These are phyloP conservation scores for Psilocybe cyanescens DNA, from an alignment of 768 basidiomycete genomes.

Conservation along the genomic window DNA sequence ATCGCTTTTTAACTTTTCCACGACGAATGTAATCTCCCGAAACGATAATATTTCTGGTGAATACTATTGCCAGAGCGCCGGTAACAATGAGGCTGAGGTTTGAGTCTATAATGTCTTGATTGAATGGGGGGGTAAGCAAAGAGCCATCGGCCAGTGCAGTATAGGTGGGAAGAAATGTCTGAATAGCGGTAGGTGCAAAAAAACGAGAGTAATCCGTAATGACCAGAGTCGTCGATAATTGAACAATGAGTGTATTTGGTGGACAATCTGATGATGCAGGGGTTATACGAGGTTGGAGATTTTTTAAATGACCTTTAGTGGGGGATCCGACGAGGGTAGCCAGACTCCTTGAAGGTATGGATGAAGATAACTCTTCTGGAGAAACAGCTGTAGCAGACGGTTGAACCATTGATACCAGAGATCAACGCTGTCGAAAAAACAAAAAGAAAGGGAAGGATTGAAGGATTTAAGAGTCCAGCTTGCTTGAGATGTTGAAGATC, in stretches of 20 bases:
- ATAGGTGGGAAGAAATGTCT: slow-evolving; percentile 52
- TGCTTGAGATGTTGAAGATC: slow-evolving; percentile 19
- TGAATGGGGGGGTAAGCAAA: slow-evolving; percentile 51
- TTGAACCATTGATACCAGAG: slow-evolving; percentile 3
- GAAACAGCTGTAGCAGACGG: not conserved
- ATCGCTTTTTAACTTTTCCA: slow-evolving; percentile 60
- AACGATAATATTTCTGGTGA: slow-evolving; percentile 54
- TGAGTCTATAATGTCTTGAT: slow-evolving; percentile 43
- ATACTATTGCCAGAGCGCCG: slow-evolving; percentile 54
- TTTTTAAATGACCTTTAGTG: slow-evolving; percentile 9
- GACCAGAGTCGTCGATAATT: slow-evolving; percentile 51
- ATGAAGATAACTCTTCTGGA: slow-evolving; percentile 4
- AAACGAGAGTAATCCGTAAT: slow-evolving; percentile 50
- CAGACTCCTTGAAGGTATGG: slow-evolving; percentile 9
- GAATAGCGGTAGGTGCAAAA: slow-evolving; percentile 43
- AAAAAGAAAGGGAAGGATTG: slow-evolving; percentile 4
- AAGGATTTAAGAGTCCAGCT: slow-evolving; percentile 18
- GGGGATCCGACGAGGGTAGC: not conserved
- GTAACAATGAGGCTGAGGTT: slow-evolving; percentile 49
- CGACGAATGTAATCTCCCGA: slow-evolving; percentile 55
- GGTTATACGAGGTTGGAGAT: slow-evolving; percentile 36
- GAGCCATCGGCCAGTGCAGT: slow-evolving; percentile 57
- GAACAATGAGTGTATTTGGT: slow-evolving; percentile 49
- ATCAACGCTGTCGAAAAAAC: slow-evolving; percentile 1
- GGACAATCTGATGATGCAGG: slow-evolving; percentile 36